These are phyloP conservation scores for Aphanoascus verrucosus DNA, from an alignment of 2,329 filamentous ascomycete species.

Conservation along the genomic window DNA sequence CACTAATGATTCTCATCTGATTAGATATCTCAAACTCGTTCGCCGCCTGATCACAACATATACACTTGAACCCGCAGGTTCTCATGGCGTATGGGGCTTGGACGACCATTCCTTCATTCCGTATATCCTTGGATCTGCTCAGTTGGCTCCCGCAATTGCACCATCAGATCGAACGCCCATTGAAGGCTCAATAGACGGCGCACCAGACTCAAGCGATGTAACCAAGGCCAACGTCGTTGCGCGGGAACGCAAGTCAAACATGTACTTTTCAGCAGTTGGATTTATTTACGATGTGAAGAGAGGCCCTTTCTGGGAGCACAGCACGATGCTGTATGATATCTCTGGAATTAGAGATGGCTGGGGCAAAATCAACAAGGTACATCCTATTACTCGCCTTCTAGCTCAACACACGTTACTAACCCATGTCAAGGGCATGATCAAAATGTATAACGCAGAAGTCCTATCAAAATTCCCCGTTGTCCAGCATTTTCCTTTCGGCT, in stretches of 20 bases:
- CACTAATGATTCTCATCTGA: neutral
- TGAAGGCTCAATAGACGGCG: conserved; percentile 63
- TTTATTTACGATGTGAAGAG: conserved; percentile 98
- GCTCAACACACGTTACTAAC: neutral
- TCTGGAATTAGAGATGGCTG: conserved; percentile 86
- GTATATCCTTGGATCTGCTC: conserved; percentile 91
- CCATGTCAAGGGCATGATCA: conserved; percentile 73
- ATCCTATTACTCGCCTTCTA: neutral
- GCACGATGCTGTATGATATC: conserved; percentile 86
- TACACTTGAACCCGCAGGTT: conserved; percentile 87
- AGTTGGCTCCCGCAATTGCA: conserved; percentile 66
- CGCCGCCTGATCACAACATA: conserved; percentile 79
- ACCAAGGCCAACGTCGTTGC: conserved; percentile 54
- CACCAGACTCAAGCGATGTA: conserved; percentile 63
- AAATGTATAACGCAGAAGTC: conserved; percentile 98
- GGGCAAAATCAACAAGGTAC: conserved; percentile 90
- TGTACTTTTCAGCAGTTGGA: conserved; percentile 92
- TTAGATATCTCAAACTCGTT: conserved; percentile 69
- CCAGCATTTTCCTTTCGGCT: conserved; percentile 85
- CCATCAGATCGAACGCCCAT: conserved; percentile 54
- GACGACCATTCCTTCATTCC: conserved; percentile 92
- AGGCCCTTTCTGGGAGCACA: conserved; percentile 95
- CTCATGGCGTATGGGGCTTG: conserved; percentile 96
- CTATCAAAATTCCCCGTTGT: conserved; percentile 94
- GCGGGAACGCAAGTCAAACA: conserved; percentile 54